Evolutionary conservation across 208 protist genomes (phyloP).

Genomic region (Crithidia expoeki): DNA sequence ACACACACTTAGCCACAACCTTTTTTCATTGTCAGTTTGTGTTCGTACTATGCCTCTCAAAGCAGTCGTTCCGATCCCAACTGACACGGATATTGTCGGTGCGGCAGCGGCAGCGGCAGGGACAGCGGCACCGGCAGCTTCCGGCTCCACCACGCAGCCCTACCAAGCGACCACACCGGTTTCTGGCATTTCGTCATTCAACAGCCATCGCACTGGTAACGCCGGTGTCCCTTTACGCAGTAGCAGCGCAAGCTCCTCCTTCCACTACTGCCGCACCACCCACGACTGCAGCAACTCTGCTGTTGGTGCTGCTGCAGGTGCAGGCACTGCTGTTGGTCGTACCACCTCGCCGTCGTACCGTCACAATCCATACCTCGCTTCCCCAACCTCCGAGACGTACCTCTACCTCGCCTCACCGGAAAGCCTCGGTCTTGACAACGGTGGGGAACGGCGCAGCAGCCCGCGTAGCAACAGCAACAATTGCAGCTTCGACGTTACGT

Average conservation of each 20-base stretch:
- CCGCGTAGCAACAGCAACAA: background rate
- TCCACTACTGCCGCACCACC: constrained; percentile 4
- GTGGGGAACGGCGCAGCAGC: background rate
- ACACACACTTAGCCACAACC: too few species aligned
- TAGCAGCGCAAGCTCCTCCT: constrained; percentile 15
- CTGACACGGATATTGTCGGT: background rate
- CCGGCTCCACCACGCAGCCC: too few species aligned
- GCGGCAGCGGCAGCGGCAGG: background rate
- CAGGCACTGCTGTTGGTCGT: background rate
- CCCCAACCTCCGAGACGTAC: constrained; percentile 4
- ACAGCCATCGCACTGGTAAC: background rate
- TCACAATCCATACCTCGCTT: constrained; percentile 29
- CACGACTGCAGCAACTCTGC: background rate
- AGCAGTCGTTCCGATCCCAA: background rate
- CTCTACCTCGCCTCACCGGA: constrained; percentile 7
- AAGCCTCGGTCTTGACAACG: background rate
- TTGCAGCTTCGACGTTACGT: constrained; percentile 7
- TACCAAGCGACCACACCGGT: background rate
- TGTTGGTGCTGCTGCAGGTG: background rate
- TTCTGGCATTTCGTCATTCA: constrained; percentile 4
- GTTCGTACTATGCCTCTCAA: background rate
- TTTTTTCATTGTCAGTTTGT: too few species aligned
- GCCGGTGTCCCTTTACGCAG: constrained; percentile 4
- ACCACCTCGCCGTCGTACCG: constrained; percentile 18
- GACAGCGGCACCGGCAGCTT: too few species aligned